Evolutionary conservation across 2,329 filamentous ascomycete species (phyloP).

Genomic region (Claviceps cyperi): DNA sequence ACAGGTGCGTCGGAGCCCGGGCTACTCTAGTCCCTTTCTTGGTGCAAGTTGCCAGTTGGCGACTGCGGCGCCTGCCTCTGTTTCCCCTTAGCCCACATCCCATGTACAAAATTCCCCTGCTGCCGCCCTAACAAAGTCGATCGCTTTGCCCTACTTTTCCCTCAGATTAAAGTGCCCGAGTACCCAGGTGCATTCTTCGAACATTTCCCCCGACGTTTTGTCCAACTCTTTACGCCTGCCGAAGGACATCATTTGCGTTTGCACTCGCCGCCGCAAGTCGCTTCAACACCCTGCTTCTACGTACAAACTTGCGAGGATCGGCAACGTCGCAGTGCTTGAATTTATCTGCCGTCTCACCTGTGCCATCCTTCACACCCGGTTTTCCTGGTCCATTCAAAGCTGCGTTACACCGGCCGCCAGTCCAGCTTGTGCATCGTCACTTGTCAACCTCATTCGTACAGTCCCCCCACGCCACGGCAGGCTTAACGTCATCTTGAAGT

Average conservation of each 20-base stretch:
- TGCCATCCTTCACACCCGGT: neutral
- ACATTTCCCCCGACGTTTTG: neutral
- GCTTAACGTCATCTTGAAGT: constrained; percentile 12
- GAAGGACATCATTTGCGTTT: constrained; percentile 1
- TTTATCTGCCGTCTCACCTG: constrained; percentile 4
- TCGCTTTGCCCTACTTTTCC: constrained; percentile 1
- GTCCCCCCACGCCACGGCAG: constrained; percentile 8
- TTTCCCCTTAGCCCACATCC: constrained; percentile 5
- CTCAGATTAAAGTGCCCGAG: neutral
- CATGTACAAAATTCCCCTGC: constrained; percentile 1
- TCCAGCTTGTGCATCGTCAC: neutral
- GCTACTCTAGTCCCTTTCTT: neutral
- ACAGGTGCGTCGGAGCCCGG: no score
- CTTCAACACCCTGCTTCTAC: neutral
- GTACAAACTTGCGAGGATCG: constrained; percentile 1
- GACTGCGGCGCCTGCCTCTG: constrained; percentile 3
- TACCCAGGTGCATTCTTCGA: neutral
- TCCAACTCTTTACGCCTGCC: neutral
- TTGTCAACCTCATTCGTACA: constrained; percentile 3
- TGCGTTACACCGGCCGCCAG: constrained; percentile 1
- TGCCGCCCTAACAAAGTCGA: neutral
- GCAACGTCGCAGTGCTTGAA: constrained; percentile 5
- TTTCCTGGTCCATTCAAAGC: neutral
- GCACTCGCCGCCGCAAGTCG: neutral
- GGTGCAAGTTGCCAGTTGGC: neutral